Percentiles rank a stretch among this genome's conserved stretches.
These are phyloP conservation scores for Tubosaeta sp. DNA, from an alignment of 768 basidiomycete species.

Conservation along the genomic window DNA sequence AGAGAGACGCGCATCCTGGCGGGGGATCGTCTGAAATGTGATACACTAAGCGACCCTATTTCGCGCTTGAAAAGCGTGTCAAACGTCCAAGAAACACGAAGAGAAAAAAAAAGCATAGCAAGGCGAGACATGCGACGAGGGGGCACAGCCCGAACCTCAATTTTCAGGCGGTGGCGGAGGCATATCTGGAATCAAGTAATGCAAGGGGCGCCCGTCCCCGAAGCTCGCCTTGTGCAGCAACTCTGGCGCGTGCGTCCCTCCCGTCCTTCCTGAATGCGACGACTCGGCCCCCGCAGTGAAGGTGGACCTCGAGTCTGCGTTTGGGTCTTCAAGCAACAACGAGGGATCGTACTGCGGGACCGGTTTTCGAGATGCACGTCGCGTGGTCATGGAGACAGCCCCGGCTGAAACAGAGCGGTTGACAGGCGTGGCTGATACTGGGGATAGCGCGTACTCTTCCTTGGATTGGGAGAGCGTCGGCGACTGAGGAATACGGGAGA, in stretches of 20 bases:
- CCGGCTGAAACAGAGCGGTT: constrained; percentile 28
- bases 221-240: constrained; percentile 43
- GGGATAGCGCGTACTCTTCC: constrained; percentile 31
- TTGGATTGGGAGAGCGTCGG: constrained; percentile 12
- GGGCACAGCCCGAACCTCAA: constrained; percentile 10
- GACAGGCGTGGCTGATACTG: constrained; percentile 17
- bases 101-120: neutral
- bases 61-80: neutral
- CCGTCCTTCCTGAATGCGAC: constrained; percentile 21
- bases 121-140: neutral
- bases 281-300: constrained; percentile 22
- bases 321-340: constrained; percentile 21
- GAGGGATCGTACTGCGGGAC: constrained; percentile 49
- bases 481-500: constrained; percentile 15
- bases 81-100: neutral
- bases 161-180: constrained; percentile 33
- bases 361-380: constrained; percentile 47
- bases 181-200: constrained; percentile 61
- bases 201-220: constrained; percentile 43
- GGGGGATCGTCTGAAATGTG: constrained; percentile 3
- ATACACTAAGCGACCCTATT: neutral
- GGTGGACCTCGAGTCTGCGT: constrained; percentile 20
- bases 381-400: constrained; percentile 17
- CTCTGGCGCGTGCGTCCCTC: constrained; percentile 12
- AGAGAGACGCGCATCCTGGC: neutral